Conservation (phyloP, 768 basidiomycete species). For the Leccinum truebloodii region DNA sequence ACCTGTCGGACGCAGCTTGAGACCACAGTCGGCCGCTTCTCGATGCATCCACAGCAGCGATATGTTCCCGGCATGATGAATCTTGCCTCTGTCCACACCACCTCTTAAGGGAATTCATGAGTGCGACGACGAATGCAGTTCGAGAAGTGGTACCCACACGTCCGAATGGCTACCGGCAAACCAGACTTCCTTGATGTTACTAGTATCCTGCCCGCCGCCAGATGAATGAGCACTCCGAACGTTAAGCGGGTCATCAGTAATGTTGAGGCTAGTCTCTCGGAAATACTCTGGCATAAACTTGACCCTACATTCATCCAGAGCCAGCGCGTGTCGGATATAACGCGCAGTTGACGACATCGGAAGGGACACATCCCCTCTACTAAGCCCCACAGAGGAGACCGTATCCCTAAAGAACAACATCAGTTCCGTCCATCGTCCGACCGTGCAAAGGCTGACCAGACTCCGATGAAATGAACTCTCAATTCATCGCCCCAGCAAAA, state of each 20-base stretch:
- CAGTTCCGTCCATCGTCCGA: background rate
- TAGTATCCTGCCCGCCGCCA: background rate
- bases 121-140: background rate
- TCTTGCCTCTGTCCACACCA: too few species aligned
- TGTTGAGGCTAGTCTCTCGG: slow-evolving; percentile 23
- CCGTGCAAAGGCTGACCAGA: slow-evolving; percentile 38
- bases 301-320: background rate
- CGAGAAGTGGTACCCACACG: slow-evolving; percentile 15
- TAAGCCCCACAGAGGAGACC: slow-evolving; percentile 40
- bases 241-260: slow-evolving; percentile 4
- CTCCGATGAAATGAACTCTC: slow-evolving; percentile 39
- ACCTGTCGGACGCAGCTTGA: too few species aligned
- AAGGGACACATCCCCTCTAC: slow-evolving; percentile 42
- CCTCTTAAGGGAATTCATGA: too few species aligned
- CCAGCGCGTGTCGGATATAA: background rate
- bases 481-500: background rate
- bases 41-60: too few species aligned
- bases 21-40: too few species aligned
- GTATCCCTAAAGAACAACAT: slow-evolving; percentile 45
- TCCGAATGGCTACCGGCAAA: slow-evolving; percentile 17
- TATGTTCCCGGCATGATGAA: too few species aligned
- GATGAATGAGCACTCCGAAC: background rate
- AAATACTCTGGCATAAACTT: background rate
- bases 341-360: slow-evolving; percentile 53
- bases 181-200: slow-evolving; percentile 35